These are phyloP conservation scores for Saccharomyces hybrid DNA, from an alignment of 1,139 yeast genomes.

Conservation along the genomic window DNA sequence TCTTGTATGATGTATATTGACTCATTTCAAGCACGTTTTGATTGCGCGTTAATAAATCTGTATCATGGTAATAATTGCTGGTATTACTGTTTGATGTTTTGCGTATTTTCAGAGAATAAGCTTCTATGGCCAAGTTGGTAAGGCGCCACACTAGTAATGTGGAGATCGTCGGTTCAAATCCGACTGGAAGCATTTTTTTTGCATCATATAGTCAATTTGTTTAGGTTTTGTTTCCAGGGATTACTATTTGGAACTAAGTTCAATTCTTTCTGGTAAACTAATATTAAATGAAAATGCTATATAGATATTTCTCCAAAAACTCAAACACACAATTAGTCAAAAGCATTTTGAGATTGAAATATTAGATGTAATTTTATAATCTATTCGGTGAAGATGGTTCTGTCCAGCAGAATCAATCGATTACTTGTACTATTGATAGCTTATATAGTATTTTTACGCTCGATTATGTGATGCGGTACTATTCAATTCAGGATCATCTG, in stretches of 20 bases:
- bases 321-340: not conserved
- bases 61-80: too few species aligned
- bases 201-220: conserved; percentile 5
- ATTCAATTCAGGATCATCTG: conserved; percentile 15
- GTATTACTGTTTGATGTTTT: too few species aligned
- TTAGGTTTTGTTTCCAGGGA: conserved; percentile 6
- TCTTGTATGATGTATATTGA: too few species aligned
- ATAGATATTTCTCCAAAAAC: not conserved
- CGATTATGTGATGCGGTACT: not conserved
- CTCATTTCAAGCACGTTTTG: too few species aligned
- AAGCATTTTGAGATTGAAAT: not conserved
- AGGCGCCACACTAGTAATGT: conserved; percentile 40
- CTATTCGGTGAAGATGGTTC: not conserved
- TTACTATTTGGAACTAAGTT: not conserved
- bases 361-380: not conserved
- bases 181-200: conserved; percentile 34
- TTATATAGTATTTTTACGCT: not conserved
- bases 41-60: too few species aligned
- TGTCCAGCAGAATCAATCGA: not conserved
- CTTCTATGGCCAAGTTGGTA: conserved; percentile 39
- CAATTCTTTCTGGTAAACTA: not conserved
- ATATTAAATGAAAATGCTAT: not conserved
- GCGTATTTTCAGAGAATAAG: conserved; percentile 8
- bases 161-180: conserved; percentile 38
- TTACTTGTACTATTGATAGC: not conserved